A percentile compares a stretch with the other conserved stretches of the same genome.
Conservation (phyloP, 2,329 filamentous ascomycete genomes). For the Dactylellina parvicollis region DNA sequence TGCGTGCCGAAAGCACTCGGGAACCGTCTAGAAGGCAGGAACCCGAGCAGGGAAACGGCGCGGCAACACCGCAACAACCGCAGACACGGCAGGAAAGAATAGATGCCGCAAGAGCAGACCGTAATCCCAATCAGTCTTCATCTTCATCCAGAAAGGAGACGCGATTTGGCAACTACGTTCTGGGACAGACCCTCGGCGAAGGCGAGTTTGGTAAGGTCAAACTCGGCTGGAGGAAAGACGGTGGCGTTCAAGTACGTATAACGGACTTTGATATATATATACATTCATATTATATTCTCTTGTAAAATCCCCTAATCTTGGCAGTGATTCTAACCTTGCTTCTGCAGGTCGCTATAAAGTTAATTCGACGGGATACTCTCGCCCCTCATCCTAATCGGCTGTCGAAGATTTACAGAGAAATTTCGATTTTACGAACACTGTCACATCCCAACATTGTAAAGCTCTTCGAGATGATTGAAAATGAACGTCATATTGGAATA, state of each 20-base stretch:
- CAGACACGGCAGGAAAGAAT: conserved; percentile 46
- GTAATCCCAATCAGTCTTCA: conserved; percentile 21
- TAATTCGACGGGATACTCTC: conserved; percentile 90
- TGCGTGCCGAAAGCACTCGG: conserved; percentile 50
- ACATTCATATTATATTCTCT: neutral
- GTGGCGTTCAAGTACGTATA: conserved; percentile 76
- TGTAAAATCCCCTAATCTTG: no score
- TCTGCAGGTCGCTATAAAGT: conserved; percentile 94
- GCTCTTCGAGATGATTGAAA: conserved; percentile 98
- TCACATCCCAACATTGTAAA: conserved; percentile 97
- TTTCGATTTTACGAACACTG: conserved; percentile 84
- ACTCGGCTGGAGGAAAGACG: conserved; percentile 96
- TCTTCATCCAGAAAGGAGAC: conserved; percentile 71
- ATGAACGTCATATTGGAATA: conserved; percentile 95
- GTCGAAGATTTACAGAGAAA: conserved; percentile 97
- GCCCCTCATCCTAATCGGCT: conserved; percentile 87
- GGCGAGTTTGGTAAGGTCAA: conserved; percentile 99
- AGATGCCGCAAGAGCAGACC: conserved; percentile 43
- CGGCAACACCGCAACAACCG: conserved; percentile 12
- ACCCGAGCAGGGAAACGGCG: conserved; percentile 22
- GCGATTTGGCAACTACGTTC: conserved; percentile 93
- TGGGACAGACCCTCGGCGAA: conserved; percentile 95
- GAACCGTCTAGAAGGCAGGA: conserved; percentile 47
- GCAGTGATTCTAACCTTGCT: conserved; percentile 36
- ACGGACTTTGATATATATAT: conserved; percentile 1